These are phyloP conservation scores for Vigna hirtella DNA, from an alignment of 306 rosid genomes.

Conservation along the genomic window DNA sequence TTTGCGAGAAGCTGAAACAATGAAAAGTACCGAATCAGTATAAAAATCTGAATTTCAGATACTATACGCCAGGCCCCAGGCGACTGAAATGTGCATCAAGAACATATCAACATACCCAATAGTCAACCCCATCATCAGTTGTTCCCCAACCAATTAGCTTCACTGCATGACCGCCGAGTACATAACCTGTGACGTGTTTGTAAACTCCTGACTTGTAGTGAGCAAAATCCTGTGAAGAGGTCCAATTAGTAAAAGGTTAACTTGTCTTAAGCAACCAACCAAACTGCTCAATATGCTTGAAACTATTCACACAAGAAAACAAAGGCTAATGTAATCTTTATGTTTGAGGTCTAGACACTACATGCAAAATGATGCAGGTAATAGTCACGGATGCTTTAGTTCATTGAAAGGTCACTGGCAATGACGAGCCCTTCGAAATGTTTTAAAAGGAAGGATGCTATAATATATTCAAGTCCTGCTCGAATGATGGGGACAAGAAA, in stretches of 20 bases:
- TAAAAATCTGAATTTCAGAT: constrained; percentile 7
- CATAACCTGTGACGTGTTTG: constrained; percentile 76
- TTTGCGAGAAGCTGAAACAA: constrained; percentile 90
- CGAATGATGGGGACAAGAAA: constrained; percentile 2
- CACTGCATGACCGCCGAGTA: constrained; percentile 93
- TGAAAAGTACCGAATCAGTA: constrained; percentile 43
- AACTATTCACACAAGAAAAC: constrained; percentile 1
- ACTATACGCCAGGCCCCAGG: neutral
- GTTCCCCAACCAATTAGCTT: constrained; percentile 99
- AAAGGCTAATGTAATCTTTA: constrained; percentile 10
- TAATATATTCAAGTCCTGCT: neutral
- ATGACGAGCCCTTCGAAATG: constrained; percentile 2
- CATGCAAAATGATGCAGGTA: neutral
- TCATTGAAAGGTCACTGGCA: constrained; percentile 26
- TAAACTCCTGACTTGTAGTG: constrained; percentile 98
- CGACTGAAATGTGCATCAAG: constrained; percentile 2
- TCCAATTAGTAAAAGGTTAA: constrained; percentile 31
- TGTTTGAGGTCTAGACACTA: constrained; percentile 7
- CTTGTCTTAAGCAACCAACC: neutral
- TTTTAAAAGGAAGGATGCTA: constrained; percentile 14
- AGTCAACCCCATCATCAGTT: constrained; percentile 77
- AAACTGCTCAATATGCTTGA: neutral
- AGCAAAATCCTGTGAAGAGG: constrained; percentile 83
- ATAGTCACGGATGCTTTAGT: constrained; percentile 3
- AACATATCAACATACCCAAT: constrained; percentile 73